Evolutionary conservation across 345 rosid genomes (phyloP).

Genomic region (Bruguiera sexangula): DNA sequence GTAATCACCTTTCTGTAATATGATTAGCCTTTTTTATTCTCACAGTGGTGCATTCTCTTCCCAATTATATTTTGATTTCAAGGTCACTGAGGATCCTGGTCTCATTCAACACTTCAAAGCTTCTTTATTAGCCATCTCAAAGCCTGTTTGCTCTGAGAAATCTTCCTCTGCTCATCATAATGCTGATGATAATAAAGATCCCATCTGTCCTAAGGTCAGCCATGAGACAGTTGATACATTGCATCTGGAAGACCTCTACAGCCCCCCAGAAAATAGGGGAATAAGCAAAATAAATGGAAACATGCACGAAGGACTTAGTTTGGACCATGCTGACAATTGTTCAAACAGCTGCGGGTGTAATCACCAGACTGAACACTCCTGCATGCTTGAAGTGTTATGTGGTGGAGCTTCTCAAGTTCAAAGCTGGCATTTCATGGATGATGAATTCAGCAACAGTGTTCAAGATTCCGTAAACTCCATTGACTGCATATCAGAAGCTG

Average conservation of each 20-base stretch:
- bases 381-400: conserved; percentile 36
- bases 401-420: conserved; percentile 47
- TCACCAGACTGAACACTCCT: conserved; percentile 44
- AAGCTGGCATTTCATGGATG: conserved; percentile 45
- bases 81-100: conserved; percentile 71
- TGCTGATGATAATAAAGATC: conserved; percentile 42
- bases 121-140: conserved; percentile 61
- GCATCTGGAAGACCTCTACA: conserved; percentile 34
- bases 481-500: conserved; percentile 35
- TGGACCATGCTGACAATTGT: conserved; percentile 45
- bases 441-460: conserved; percentile 31
- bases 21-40: background rate
- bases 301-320: conserved; percentile 32
- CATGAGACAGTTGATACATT: conserved; percentile 32
- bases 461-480: conserved; percentile 33
- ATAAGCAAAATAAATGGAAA: conserved; percentile 22
- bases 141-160: conserved; percentile 55
- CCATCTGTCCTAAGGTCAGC: conserved; percentile 26
- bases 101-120: conserved; percentile 78
- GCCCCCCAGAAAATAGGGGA: conserved; percentile 31
- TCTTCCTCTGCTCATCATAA: conserved; percentile 34
- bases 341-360: conserved; percentile 47
- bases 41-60: background rate
- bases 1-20: conserved; percentile 36
- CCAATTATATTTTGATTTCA: conserved; percentile 17